Percentiles rank a stretch among this genome's conserved stretches.
Evolutionary conservation across 805 yeast species (phyloP).

Genomic region (Hanseniaspora mollemarum): DNA sequence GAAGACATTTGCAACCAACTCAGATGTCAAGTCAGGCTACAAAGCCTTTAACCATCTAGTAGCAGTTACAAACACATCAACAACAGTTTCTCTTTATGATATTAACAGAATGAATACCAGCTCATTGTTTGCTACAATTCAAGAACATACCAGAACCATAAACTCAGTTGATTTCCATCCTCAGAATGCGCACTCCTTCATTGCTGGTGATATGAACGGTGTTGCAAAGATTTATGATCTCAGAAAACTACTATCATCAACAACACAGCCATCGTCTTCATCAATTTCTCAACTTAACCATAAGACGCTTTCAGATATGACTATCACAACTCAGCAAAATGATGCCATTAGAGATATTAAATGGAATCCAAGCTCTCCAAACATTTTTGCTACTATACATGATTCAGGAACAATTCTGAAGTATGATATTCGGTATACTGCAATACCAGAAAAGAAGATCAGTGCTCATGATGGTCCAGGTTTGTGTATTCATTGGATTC

Average conservation of each 20-base stretch:
- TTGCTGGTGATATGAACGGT: constrained; percentile 74
- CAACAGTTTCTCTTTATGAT: constrained; percentile 28
- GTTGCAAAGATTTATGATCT: constrained; percentile 67
- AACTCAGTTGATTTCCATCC: constrained; percentile 30
- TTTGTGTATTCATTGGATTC: constrained; percentile 78
- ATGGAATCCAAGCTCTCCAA: constrained; percentile 38
- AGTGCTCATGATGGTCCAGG: constrained; percentile 92
- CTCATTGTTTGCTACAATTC: constrained; percentile 21
- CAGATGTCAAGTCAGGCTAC: constrained; percentile 31
- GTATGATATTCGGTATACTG: constrained; percentile 71
- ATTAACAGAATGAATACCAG: constrained; percentile 25
- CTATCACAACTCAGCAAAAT: constrained; percentile 39
- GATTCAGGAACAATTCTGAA: constrained; percentile 81
- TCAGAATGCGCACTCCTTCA: constrained; percentile 30
- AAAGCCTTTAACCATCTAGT: constrained; percentile 24
- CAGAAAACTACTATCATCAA: constrained; percentile 31
- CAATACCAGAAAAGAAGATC: constrained; percentile 52
- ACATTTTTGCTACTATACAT: constrained; percentile 63
- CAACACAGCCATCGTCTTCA: neutral
- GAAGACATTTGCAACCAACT: constrained; percentile 27
- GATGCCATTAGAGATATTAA: constrained; percentile 57
- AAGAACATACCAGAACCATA: constrained; percentile 30
- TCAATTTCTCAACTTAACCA: constrained; percentile 28
- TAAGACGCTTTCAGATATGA: constrained; percentile 24
- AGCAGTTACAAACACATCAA: constrained; percentile 29